Evolutionary conservation across 441 rosid genomes (phyloP).

Genomic region (Adansonia grandidieri): DNA sequence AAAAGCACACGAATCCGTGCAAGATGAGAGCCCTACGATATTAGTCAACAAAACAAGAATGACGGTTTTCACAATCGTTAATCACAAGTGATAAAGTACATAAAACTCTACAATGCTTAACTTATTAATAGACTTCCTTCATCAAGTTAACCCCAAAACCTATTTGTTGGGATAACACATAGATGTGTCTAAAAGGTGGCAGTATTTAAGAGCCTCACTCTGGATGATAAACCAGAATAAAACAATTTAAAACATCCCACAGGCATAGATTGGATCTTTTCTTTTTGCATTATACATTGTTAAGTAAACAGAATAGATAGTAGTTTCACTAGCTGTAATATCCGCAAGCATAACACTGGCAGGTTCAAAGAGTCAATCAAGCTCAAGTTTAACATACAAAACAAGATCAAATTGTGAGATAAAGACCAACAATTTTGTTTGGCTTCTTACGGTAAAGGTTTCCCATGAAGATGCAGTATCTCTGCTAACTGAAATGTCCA

Average conservation of each 20-base stretch:
- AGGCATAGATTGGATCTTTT: not conserved
- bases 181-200: not conserved
- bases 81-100: not conserved
- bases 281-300: not conserved
- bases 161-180: not conserved
- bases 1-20: not conserved
- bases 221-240: not conserved
- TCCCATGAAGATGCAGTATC: constrained; percentile 75
- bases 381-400: not conserved
- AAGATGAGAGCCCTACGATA: not conserved
- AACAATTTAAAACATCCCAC: not conserved
- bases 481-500: constrained; percentile 53
- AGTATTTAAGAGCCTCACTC: not conserved
- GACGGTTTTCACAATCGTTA: not conserved
- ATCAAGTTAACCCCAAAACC: not conserved
- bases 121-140: not conserved
- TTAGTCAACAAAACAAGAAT: not conserved
- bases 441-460: constrained; percentile 60
- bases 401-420: not conserved
- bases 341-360: not conserved
- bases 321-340: not conserved
- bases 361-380: constrained; percentile 5
- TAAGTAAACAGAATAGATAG: not conserved
- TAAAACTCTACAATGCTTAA: not conserved
- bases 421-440: constrained; percentile 16